phyloP scores from a whole-genome alignment of 495 filamentous ascomycete species.

The Neurospora africana region DNA sequence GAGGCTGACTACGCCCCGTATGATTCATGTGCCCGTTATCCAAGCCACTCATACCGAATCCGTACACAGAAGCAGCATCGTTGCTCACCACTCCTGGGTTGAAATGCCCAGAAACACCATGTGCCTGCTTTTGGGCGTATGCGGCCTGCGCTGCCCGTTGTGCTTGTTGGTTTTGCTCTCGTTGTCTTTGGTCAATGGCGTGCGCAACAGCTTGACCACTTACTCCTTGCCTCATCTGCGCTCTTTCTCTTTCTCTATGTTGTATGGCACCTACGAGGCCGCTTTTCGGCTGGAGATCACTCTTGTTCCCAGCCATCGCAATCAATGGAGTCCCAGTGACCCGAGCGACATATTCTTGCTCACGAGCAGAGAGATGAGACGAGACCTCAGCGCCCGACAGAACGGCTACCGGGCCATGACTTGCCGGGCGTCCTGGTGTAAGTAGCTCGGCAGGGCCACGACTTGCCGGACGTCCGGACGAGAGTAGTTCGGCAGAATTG shows the following conservation, averaged over 20 bases:
- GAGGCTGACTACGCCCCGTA: not conserved
- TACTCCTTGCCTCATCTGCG: slow-evolving; percentile 59
- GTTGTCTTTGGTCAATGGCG: slow-evolving; percentile 66
- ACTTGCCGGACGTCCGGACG: slow-evolving; percentile 12
- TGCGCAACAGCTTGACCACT: slow-evolving; percentile 65
- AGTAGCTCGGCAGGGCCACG: slow-evolving; percentile 25
- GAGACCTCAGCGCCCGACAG: slow-evolving; percentile 41
- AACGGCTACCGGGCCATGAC: slow-evolving; percentile 22
- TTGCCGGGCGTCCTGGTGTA: slow-evolving; percentile 18
- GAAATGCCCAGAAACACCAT: slow-evolving; percentile 15
- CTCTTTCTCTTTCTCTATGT: slow-evolving; percentile 62
- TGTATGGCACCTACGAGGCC: slow-evolving; percentile 71
- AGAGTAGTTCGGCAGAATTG: slow-evolving; percentile 18
- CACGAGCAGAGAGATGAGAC: slow-evolving; percentile 74
- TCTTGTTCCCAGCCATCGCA: slow-evolving; percentile 50
- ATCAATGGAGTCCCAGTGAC: slow-evolving; percentile 76
- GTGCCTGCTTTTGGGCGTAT: slow-evolving; percentile 27
- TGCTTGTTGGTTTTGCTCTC: slow-evolving; percentile 41
- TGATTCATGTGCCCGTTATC: not conserved
- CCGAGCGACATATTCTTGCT: slow-evolving; percentile 88
- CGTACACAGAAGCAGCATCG: slow-evolving; percentile 22
- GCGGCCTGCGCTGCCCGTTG: slow-evolving; percentile 21
- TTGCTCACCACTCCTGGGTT: slow-evolving; percentile 8
- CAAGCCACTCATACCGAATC: slow-evolving; percentile 8
- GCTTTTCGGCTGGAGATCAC: slow-evolving; percentile 37